Conservation (phyloP, 2,329 filamentous ascomycete species). For the Fusarium papillatum region DNA sequence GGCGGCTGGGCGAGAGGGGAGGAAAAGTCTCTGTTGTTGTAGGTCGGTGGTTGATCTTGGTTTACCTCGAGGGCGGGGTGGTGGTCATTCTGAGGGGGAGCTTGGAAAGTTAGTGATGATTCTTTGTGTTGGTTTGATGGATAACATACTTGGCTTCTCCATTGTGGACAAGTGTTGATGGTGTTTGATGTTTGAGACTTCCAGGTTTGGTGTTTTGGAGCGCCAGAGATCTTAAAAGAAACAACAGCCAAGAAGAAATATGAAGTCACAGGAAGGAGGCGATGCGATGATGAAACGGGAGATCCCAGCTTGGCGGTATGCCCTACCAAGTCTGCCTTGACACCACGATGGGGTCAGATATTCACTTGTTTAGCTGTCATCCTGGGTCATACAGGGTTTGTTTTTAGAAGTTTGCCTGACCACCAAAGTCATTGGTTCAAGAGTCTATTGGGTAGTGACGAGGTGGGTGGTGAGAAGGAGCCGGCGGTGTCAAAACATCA, state of each 20-base stretch:
- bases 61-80: neutral
- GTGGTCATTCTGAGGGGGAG: slow-evolving; percentile 16
- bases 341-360: neutral
- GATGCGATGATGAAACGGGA: neutral
- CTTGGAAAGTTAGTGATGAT: slow-evolving; percentile 1
- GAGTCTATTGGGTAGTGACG: neutral
- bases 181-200: neutral
- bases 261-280: neutral
- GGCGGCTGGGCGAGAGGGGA: slow-evolving; percentile 28
- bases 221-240: neutral
- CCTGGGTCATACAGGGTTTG: neutral
- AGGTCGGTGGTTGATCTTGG: slow-evolving; percentile 18
- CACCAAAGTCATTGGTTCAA: neutral
- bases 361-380: neutral
- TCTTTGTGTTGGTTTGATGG: too few relatives aligned
- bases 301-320: neutral
- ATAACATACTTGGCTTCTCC: slow-evolving; percentile 36
- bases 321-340: neutral
- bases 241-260: neutral
- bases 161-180: slow-evolving; percentile 9
- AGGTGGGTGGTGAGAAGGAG: neutral
- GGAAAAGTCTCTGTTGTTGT: slow-evolving; percentile 11
- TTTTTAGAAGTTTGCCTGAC: neutral
- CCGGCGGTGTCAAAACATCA: neutral
- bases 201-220: neutral